A percentile compares a stretch with the other conserved stretches of the same genome.
These are phyloP conservation scores for Ogataea polymorpha DNA, from an alignment of 805 yeast species.

Conservation along the genomic window DNA sequence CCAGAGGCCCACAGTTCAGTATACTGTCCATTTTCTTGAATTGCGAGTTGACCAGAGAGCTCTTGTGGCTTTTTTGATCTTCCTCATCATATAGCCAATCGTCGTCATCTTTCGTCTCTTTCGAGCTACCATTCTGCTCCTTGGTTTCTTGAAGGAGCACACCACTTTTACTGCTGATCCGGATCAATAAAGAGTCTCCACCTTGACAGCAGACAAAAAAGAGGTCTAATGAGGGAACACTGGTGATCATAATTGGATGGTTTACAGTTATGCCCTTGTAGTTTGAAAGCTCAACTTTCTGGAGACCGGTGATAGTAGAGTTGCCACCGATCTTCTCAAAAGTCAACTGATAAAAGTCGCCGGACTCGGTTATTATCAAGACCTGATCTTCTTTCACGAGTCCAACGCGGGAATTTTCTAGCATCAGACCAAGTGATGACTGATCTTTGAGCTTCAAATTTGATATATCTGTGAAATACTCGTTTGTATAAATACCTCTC, in stretches of 20 bases:
- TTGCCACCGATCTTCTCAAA: constrained; percentile 37
- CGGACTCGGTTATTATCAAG: constrained; percentile 41
- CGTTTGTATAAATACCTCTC: constrained; percentile 61
- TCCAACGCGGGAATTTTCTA: constrained; percentile 50
- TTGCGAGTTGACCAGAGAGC: constrained; percentile 26
- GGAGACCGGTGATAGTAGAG: constrained; percentile 28
- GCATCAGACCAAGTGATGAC: constrained; percentile 45
- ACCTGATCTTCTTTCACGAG: constrained; percentile 35
- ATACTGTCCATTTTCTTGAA: constrained; percentile 53
- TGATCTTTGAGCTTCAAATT: constrained; percentile 44
- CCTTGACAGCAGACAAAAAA: constrained; percentile 61
- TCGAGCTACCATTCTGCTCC: constrained; percentile 3
- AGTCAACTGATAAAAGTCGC: constrained; percentile 37
- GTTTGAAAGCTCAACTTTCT: constrained; percentile 16
- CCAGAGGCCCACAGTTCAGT: constrained; percentile 68
- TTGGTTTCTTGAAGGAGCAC: constrained; percentile 2
- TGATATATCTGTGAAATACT: constrained; percentile 42
- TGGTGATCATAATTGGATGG: constrained; percentile 41
- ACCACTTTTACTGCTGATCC: constrained; percentile 33
- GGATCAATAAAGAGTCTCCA: constrained; percentile 54
- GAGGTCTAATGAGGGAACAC: constrained; percentile 37
- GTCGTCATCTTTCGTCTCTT: constrained; percentile 39
- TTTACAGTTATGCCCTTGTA: constrained; percentile 26
- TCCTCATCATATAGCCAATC: constrained; percentile 38
- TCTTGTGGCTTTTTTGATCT: constrained; percentile 18